Conservation (phyloP, 306 rosid species). For the Cicer yamashitae region DNA sequence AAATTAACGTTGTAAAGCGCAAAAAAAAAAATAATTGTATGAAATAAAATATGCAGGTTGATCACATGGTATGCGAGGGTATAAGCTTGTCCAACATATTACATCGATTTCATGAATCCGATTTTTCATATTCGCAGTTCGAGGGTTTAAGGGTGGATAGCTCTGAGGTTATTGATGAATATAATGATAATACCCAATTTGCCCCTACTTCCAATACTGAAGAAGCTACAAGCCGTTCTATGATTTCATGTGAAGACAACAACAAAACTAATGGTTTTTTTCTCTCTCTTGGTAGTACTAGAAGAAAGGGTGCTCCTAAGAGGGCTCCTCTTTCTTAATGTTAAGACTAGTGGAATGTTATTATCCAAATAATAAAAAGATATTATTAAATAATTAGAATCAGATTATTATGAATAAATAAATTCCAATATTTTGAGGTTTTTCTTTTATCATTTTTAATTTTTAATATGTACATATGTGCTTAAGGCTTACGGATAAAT, state of each 20-base stretch:
- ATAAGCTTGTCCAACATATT: conserved; percentile 63
- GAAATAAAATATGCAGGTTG: conserved; percentile 57
- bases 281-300: conserved; percentile 65
- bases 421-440: not conserved
- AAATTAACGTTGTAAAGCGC: not conserved
- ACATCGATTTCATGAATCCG: conserved; percentile 62
- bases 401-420: conserved; percentile 23
- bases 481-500: not conserved
- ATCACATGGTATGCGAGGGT: conserved; percentile 68
- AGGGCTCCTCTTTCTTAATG: conserved; percentile 83
- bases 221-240: conserved; percentile 68
- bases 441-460: not conserved
- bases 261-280: conserved; percentile 53
- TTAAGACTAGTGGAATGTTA: not conserved
- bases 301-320: conserved; percentile 97
- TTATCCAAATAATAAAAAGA: not conserved
- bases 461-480: conserved; percentile 39
- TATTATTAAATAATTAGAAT: conserved; percentile 23
- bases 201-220: conserved; percentile 59
- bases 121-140: conserved; percentile 77
- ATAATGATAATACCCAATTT: conserved; percentile 60
- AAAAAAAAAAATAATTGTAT: not conserved
- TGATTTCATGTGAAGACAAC: conserved; percentile 43
- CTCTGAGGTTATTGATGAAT: conserved; percentile 66
- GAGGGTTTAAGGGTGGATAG: conserved; percentile 77